Evolutionary conservation across 1,284 basidiomycete genomes (phyloP).

Genomic region (Clitocybe nebularis): DNA sequence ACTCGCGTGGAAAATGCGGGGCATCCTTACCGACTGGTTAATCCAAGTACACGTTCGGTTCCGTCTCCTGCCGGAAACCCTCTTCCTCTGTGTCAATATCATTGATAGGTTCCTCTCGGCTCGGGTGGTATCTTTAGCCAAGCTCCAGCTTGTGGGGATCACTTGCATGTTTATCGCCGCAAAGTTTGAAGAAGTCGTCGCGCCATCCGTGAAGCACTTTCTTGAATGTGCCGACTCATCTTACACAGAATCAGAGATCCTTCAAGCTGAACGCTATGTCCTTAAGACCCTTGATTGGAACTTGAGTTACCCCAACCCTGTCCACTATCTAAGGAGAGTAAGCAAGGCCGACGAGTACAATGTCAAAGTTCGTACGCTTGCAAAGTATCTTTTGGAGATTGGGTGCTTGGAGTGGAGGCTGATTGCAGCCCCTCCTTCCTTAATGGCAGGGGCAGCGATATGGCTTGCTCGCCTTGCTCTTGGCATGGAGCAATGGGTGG

Average conservation of each 20-base stretch:
- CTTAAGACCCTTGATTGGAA: constrained; percentile 92
- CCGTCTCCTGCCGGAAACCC: constrained; percentile 90
- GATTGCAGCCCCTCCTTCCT: constrained; percentile 77
- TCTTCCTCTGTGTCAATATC: constrained; percentile 93
- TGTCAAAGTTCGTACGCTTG: constrained; percentile 85
- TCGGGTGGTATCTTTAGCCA: constrained; percentile 86
- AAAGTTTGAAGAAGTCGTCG: constrained; percentile 95
- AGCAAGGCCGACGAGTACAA: constrained; percentile 98
- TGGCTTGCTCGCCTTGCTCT: constrained; percentile 90
- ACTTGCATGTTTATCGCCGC: constrained; percentile 92
- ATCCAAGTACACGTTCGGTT: constrained; percentile 95
- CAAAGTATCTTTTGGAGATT: constrained; percentile 93
- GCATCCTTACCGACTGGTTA: constrained; percentile 95
- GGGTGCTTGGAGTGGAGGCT: constrained; percentile 85
- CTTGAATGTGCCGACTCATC: constrained; percentile 86
- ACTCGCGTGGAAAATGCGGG: constrained; percentile 92
- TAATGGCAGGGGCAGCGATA: constrained; percentile 85
- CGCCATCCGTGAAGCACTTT: constrained; percentile 86
- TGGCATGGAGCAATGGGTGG: constrained; percentile 83
- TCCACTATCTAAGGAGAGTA: constrained; percentile 86
- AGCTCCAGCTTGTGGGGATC: constrained; percentile 93
- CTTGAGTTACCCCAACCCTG: constrained; percentile 88
- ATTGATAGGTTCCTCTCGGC: constrained; percentile 95
- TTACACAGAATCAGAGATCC: constrained; percentile 84
- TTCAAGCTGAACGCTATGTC: constrained; percentile 92